Base-by-base conservation (phyloP, 2,329 filamentous ascomycete genomes). In the Albifimbria verrucaria region DNA sequence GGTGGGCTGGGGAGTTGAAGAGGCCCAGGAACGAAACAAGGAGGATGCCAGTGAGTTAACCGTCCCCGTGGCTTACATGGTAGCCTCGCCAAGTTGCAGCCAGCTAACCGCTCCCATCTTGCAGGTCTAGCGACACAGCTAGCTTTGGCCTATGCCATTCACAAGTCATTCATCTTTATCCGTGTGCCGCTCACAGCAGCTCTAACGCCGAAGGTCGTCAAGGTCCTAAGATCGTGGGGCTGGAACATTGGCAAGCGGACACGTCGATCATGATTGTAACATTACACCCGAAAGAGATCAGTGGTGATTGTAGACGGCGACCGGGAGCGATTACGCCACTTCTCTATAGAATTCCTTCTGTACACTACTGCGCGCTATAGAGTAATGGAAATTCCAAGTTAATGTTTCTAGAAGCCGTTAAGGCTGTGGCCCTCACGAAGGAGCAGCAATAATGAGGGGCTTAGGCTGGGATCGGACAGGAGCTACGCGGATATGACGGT, bases 131-230 rank as follows among this genome's bases (percentile, higher is more conserved):
- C 79, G 49, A 97, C 94, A 9, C 92, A 97, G 68, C 77, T 99
- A 25, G 92, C 90, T 17, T 81, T 99, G 48, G 94, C 94, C 12
- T 99, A 99, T 67, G 93, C 93, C 24, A 90, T 99, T 54, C 94
- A 99, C 79, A 99, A 99, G 76, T 95, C 89, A 62, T 91, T 97
- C 71, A 97, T 99, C 65, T 96, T 99, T 71, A 72, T 97, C 59
- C 85, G 94, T n/a, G 91, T 99, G 10, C 94, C 94, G 9, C 74
- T 97, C 58, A 94, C 94, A 1, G 92, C 90, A 12, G 93, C 92
- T 3, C 80, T 97, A 28, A 92, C 90, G 9, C 94, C 94, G 2
- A 97, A 95, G 72, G 87, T 97, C n/a, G 94, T 97, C 64, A 95
- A 91, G 72, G 83, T 86, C 12, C 77, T 99, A 24, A 80, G 93